These are phyloP conservation scores for Colletotrichum filicis DNA, from an alignment of 2,329 filamentous ascomycete genomes.

Conservation along the genomic window DNA sequence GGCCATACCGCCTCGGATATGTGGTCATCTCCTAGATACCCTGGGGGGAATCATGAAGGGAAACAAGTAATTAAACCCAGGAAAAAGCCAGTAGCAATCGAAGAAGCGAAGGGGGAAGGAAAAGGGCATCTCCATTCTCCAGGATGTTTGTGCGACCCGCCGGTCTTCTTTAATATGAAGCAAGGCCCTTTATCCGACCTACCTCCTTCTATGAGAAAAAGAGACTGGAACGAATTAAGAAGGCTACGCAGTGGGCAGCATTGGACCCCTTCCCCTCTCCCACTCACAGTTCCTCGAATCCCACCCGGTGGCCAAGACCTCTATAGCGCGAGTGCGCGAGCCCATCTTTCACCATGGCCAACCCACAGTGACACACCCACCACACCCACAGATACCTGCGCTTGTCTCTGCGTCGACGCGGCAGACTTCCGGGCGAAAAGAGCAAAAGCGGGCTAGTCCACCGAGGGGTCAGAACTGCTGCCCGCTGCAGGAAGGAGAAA, in stretches of 20 bases:
- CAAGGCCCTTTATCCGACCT: not conserved
- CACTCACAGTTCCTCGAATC: not conserved
- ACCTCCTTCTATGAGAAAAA: not conserved
- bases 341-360: not conserved
- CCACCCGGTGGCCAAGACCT: not conserved
- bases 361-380: not conserved
- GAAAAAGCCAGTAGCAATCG: not conserved
- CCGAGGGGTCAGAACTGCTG: not conserved
- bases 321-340: not conserved
- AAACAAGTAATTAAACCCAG: not conserved
- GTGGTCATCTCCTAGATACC: constrained; percentile 27
- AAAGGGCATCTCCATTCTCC: not conserved
- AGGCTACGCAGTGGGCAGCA: constrained; percentile 23
- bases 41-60: constrained; percentile 14
- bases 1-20: constrained; percentile 2
- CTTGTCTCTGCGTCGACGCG: constrained; percentile 3
- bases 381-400: not conserved
- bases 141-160: not conserved
- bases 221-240: not conserved
- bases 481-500: not conserved
- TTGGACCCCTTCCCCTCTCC: not conserved
- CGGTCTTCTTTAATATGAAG: not conserved
- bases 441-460: constrained; percentile 10
- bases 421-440: constrained; percentile 11
- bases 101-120: not conserved